phyloP scores from a whole-genome alignment of 495 filamentous ascomycete genomes.

The Neurospora tetrasperma region DNA sequence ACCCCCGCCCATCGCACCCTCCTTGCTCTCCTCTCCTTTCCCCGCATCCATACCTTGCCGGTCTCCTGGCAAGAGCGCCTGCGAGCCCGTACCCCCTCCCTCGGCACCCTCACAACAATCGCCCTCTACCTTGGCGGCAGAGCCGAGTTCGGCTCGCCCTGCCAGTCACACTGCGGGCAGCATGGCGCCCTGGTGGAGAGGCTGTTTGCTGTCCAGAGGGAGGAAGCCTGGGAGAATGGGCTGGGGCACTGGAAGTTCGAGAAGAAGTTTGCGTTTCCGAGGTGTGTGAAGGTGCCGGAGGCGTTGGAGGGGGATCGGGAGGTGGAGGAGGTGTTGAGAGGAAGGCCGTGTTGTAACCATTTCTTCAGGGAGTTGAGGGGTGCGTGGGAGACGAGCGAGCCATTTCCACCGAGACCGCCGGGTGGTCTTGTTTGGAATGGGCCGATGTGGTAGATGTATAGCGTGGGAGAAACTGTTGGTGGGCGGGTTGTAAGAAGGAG shows the following conservation, averaged over 20 bases:
- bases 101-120: neutral
- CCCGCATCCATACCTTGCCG: neutral
- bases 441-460: neutral
- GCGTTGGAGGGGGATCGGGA: neutral
- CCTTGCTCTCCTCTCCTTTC: neutral
- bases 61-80: neutral
- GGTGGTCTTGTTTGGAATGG: neutral
- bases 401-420: neutral
- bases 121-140: neutral
- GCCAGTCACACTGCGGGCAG: neutral
- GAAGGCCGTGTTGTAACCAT: neutral
- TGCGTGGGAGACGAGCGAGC: neutral
- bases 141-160: neutral
- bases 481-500: no score
- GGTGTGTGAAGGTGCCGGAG: neutral
- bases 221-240: neutral
- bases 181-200: neutral
- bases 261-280: neutral
- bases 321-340: neutral
- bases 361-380: neutral
- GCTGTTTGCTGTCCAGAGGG: neutral
- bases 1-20: neutral
- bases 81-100: neutral
- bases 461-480: neutral
- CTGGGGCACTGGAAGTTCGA: neutral